Evolutionary conservation across 140 eudicot genomes (phyloP).

Genomic region (Cichorium intybus): DNA sequence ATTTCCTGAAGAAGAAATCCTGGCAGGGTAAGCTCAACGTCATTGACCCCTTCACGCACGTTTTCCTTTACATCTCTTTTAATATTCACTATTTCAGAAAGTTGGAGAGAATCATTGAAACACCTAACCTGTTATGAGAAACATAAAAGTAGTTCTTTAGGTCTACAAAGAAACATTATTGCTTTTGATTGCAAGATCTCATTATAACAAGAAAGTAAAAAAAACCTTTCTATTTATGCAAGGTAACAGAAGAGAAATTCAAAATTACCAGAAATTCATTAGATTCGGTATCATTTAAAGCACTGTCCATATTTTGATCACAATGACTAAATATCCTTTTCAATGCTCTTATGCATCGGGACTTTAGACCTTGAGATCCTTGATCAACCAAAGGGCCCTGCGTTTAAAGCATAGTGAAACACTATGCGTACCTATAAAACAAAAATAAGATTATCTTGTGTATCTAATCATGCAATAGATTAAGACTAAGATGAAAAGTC

Average conservation of each 20-base stretch:
- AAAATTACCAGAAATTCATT: conserved; percentile 90
- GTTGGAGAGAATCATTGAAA: conserved; percentile 92
- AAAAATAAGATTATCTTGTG: conserved; percentile 14
- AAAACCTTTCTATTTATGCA: conserved; percentile 9
- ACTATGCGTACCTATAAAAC: conserved; percentile 82
- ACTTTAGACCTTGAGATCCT: conserved; percentile 75
- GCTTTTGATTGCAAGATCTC: conserved; percentile 5
- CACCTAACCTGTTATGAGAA: conserved; percentile 67
- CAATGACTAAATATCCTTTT: conserved; percentile 84
- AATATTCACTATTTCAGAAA: conserved; percentile 87
- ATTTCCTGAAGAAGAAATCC: conserved; percentile 94
- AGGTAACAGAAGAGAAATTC: conserved; percentile 4
- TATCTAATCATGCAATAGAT: conserved; percentile 6
- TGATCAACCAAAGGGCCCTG: conserved; percentile 97
- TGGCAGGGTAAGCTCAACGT: conserved; percentile 77
- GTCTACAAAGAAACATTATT: background rate
- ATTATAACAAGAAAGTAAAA: no score
- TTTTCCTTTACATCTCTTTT: conserved; percentile 90
- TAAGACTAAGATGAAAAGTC: background rate
- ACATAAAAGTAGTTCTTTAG: conserved; percentile 14
- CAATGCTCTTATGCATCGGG: conserved; percentile 82
- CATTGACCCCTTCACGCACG: conserved; percentile 87
- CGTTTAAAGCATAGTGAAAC: conserved; percentile 90
- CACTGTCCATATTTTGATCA: conserved; percentile 88
- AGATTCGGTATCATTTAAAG: conserved; percentile 82